Conservation (phyloP, 2,329 filamentous ascomycete species). For the Decorospora gaudefroyi region DNA sequence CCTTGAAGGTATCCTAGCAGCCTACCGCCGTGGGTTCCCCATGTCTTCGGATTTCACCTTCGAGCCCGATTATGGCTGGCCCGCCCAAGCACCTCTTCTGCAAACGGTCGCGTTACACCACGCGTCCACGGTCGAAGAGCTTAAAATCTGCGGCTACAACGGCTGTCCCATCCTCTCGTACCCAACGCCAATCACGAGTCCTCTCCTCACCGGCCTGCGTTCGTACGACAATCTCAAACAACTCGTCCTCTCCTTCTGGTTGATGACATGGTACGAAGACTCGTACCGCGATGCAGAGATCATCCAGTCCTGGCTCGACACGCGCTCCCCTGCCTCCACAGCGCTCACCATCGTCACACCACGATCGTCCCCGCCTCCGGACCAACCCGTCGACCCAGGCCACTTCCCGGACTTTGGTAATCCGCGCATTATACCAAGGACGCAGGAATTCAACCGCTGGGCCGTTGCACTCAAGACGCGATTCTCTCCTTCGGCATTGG, state of each 20-base stretch:
- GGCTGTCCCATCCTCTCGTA: constrained; percentile 50
- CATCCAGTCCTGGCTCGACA: constrained; percentile 52
- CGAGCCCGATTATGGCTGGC: constrained; percentile 50
- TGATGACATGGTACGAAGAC: constrained; percentile 49
- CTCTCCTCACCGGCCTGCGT: constrained; percentile 48
- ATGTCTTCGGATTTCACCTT: constrained; percentile 36
- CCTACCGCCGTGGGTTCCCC: constrained; percentile 28
- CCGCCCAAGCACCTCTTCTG: constrained; percentile 46
- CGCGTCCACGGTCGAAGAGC: constrained; percentile 49
- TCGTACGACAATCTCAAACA: constrained; percentile 51
- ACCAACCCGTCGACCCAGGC: constrained; percentile 34
- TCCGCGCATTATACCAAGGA: constrained; percentile 16
- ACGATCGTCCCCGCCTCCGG: constrained; percentile 27
- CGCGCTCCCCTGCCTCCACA: constrained; percentile 46
- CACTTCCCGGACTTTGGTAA: constrained; percentile 31
- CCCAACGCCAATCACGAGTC: constrained; percentile 46
- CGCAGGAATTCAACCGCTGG: constrained; percentile 48
- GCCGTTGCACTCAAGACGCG: constrained; percentile 48
- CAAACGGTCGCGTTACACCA: constrained; percentile 51
- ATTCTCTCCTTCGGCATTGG: constrained; percentile 49
- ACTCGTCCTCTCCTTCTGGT: constrained; percentile 51
- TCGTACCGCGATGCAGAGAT: constrained; percentile 50
- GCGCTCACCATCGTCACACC: constrained; percentile 47
- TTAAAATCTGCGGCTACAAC: constrained; percentile 56
- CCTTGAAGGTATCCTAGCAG: constrained; percentile 28